Conservation (phyloP, 1,284 basidiomycete species). For the Kwoniella shivajii region DNA sequence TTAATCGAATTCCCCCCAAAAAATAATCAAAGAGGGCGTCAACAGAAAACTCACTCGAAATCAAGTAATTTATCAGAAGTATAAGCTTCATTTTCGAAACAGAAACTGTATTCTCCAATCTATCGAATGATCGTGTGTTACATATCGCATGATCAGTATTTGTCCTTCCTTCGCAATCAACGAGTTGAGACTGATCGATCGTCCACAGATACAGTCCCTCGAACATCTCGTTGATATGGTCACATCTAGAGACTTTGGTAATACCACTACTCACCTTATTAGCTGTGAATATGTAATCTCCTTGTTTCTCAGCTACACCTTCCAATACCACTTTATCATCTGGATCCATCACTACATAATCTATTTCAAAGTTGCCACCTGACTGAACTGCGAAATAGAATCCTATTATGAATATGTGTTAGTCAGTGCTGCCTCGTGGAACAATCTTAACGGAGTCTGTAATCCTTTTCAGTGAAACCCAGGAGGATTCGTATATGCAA, state of each 20-base stretch:
- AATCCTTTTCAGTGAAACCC: too few species aligned
- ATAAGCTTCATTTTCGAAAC: conserved; percentile 95
- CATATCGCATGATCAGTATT: too few species aligned
- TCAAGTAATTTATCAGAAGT: conserved; percentile 89
- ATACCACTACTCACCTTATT: conserved; percentile 60
- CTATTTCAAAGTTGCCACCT: conserved; percentile 95
- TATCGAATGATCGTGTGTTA: too few species aligned
- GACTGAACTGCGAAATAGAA: conserved; percentile 79
- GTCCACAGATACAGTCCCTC: too few species aligned
- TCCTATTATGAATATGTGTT: conserved; percentile 38
- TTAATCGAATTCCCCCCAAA: too few species aligned
- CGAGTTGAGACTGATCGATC: too few species aligned
- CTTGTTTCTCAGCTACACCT: conserved; percentile 84
- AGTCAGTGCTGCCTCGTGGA: too few species aligned
- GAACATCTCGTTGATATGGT: too few species aligned
- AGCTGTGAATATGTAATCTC: conserved; percentile 95
- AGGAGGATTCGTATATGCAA: too few species aligned
- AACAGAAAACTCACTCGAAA: conserved; percentile 69
- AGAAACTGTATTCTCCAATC: conserved; percentile 94
- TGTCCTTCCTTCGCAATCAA: too few species aligned
- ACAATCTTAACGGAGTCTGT: too few species aligned
- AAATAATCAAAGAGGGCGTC: background rate
- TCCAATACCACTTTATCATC: conserved; percentile 81
- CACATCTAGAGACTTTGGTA: background rate
- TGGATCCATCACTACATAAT: conserved; percentile 91